Conservation (phyloP, 768 basidiomycete genomes). For the Astraeus odoratus region DNA sequence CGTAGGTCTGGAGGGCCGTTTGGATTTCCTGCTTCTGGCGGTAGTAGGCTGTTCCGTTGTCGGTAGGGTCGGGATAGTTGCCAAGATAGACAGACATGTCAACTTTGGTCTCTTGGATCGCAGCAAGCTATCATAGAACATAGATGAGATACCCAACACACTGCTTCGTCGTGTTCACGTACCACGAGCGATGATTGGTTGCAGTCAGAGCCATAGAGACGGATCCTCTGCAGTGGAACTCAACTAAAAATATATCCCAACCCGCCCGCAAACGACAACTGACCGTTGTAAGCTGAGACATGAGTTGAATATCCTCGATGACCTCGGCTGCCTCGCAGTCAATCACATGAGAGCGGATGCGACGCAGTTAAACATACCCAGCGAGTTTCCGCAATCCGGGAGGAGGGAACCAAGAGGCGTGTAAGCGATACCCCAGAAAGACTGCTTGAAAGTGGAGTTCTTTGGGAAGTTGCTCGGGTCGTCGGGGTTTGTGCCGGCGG, state of each 20-base stretch:
- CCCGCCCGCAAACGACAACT: constrained; percentile 3
- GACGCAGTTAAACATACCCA: constrained; percentile 22
- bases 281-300: constrained; percentile 77
- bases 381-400: constrained; percentile 57
- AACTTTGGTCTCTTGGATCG: constrained; percentile 85
- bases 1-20: constrained; percentile 68
- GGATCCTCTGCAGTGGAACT: constrained; percentile 31
- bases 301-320: constrained; percentile 63
- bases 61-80: constrained; percentile 57
- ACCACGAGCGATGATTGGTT: constrained; percentile 75
- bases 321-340: constrained; percentile 36
- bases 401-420: constrained; percentile 70
- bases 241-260: not conserved
- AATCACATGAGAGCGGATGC: constrained; percentile 2
- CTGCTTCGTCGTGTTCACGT: constrained; percentile 21
- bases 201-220: constrained; percentile 84
- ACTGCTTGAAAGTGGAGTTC: constrained; percentile 59
- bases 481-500: constrained; percentile 35
- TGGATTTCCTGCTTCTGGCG: constrained; percentile 68
- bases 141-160: not conserved
- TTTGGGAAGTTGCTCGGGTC: constrained; percentile 78
- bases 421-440: constrained; percentile 85
- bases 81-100: constrained; percentile 76
- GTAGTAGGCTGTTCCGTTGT: constrained; percentile 60
- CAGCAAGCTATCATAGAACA: constrained; percentile 52